Base-by-base conservation (phyloP, 495 filamentous ascomycete genomes). In the Antarctomyces pellizariae region DNA sequence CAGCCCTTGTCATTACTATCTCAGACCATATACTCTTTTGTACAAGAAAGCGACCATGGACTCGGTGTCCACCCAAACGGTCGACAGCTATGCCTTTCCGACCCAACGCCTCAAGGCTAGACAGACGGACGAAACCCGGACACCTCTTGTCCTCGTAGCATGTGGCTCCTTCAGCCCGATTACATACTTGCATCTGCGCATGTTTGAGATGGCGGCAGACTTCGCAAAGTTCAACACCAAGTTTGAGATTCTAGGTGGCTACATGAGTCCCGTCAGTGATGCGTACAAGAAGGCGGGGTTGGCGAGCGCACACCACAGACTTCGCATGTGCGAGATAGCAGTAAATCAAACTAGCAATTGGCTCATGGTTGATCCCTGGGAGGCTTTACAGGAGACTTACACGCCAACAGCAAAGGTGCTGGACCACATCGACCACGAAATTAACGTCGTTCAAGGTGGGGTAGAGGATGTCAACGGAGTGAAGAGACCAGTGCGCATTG, bases 131-230 rank as follows among this genome's bases (percentile, higher is more conserved):
- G 48, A 67, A 5, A 57, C 59, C 22, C 79, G 73, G 51, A 84
- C 60, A 1, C 80, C 79, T 0, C 51, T 91, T 4, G 64, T 86
- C 7, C 59, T 92, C 21, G 74, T 95, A 21, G 76, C 80, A 18
- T 92, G 83, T 47, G 84, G 84, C 20, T 84, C 75, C 24, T 93
- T 90, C 53, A 77, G 68, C 30, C 82, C 78, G 10, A 68, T 75
- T 37, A 90, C 78, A 15, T 80, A 71, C 47, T 64, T 92, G 16
- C 79, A 92, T 45, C 58, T 92, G 28, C 76, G 80, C 44, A 84
- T 92, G 79, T 90, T 90, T 42, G 82, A 89, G 38, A 78, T 84
- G 71, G 77, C 77, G 2, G 62, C 65, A 39, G 75, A 84, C 54
- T 77, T 72, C 48, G 69, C 68, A 36, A 65, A 68, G 28, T 70